Conservation (phyloP, 495 filamentous ascomycete species). For the Jackrogersella multiformis region DNA sequence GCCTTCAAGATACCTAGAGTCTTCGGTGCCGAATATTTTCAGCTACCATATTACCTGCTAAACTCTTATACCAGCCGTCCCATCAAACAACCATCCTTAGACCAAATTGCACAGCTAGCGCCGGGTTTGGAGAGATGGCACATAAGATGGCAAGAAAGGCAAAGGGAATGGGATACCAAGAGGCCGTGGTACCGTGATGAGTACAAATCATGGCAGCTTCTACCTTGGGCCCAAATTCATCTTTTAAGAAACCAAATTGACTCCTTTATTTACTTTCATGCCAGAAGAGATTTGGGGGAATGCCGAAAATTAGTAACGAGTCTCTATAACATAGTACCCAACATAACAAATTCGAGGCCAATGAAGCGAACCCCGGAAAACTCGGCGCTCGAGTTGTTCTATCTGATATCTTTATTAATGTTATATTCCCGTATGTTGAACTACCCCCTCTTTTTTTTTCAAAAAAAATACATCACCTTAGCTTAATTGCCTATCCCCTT, state of each 20-base stretch:
- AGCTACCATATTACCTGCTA: background rate
- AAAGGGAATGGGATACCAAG: background rate
- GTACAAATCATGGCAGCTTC: background rate
- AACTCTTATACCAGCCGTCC: too few species aligned
- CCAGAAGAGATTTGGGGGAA: background rate
- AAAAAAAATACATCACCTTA: too few species aligned
- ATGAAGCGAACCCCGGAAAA: too few species aligned
- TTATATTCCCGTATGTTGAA: background rate
- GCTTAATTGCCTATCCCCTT: too few species aligned
- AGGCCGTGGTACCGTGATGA: conserved; percentile 1
- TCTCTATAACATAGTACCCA: too few species aligned
- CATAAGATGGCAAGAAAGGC: background rate
- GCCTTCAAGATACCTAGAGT: background rate
- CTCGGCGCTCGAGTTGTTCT: background rate
- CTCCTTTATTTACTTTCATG: background rate
- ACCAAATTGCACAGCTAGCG: background rate
- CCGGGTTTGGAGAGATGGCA: background rate
- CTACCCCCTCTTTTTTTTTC: too few species aligned
- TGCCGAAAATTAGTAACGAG: background rate
- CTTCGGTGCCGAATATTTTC: background rate
- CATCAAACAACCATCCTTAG: background rate
- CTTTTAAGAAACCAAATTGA: background rate
- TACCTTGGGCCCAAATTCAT: background rate
- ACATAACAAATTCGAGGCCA: too few species aligned
- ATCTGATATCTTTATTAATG: background rate